phyloP scores from a whole-genome alignment of 2,329 filamentous ascomycete species.

The Trichoderma citrinoviride region DNA sequence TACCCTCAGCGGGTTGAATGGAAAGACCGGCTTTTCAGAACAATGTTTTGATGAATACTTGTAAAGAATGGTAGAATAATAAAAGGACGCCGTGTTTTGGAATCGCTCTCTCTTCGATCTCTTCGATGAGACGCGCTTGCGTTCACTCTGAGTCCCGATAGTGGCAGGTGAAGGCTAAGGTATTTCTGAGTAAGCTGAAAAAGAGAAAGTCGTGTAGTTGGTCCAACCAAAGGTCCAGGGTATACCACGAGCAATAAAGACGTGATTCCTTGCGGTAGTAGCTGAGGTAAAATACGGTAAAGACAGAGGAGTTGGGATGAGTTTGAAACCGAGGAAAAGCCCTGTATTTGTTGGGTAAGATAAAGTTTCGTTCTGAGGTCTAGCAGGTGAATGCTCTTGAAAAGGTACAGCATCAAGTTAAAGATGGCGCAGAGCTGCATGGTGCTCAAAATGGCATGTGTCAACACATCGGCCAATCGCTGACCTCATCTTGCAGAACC shows the following conservation, averaged over 20 bases:
- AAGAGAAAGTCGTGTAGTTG: background rate
- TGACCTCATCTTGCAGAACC: conserved; percentile 17
- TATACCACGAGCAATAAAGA: background rate
- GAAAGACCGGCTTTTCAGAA: background rate
- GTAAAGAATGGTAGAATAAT: background rate
- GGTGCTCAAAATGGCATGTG: background rate
- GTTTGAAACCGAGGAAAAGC: no score
- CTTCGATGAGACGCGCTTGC: background rate
- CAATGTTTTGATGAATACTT: background rate
- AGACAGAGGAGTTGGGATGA: no score
- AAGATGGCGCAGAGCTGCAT: background rate
- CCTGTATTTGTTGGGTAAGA: no score
- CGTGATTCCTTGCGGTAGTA: background rate
- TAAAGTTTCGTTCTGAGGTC: no score
- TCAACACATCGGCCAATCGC: background rate
- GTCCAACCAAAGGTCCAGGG: background rate
- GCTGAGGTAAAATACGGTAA: no score
- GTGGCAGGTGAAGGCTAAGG: background rate
- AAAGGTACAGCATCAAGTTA: background rate
- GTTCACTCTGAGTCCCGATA: background rate
- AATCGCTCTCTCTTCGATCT: background rate
- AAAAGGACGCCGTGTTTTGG: no score
- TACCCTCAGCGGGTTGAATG: background rate
- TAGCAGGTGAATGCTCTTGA: no score
- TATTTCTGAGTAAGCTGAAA: conserved; percentile 8